Percentiles rank a stretch among this genome's conserved stretches.
Evolutionary conservation across 2,329 filamentous ascomycete species (phyloP).

Genomic region (Talaromyces sp.): DNA sequence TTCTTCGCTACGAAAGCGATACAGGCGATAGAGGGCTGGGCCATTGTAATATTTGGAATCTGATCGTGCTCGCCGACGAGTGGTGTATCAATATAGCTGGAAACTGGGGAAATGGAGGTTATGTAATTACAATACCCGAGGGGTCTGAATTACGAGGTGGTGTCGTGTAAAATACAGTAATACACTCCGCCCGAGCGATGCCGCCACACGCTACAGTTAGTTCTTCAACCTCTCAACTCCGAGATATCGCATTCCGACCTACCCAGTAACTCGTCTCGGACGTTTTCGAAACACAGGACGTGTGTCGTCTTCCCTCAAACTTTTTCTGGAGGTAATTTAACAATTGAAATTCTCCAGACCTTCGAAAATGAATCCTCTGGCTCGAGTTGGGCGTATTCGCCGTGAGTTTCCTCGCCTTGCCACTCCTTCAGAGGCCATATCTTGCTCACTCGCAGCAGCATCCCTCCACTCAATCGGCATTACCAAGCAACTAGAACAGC

Average conservation of each 20-base stretch:
- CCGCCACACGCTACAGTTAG: slow-evolving; percentile 10
- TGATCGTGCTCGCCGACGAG: background rate
- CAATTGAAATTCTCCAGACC: background rate
- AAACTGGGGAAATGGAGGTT: background rate
- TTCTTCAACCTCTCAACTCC: slow-evolving; percentile 12
- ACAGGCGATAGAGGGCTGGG: slow-evolving; percentile 76
- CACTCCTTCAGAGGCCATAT: background rate
- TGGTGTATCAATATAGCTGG: background rate
- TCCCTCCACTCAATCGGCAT: slow-evolving; percentile 29
- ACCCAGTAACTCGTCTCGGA: background rate
- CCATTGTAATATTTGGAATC: slow-evolving; percentile 37
- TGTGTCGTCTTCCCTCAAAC: background rate
- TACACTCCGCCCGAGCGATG: background rate
- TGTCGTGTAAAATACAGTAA: background rate
- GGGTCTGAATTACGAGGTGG: background rate
- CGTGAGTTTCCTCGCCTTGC: slow-evolving; percentile 16
- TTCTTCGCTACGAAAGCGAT: slow-evolving; percentile 92
- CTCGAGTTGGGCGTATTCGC: slow-evolving; percentile 17
- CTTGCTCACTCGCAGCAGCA: slow-evolving; percentile 26
- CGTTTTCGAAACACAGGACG: slow-evolving; percentile 1
- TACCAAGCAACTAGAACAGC: slow-evolving; percentile 34
- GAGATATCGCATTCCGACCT: slow-evolving; percentile 5
- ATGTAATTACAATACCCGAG: slow-evolving; percentile 1
- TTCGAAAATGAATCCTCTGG: slow-evolving; percentile 13
- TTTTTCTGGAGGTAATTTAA: background rate